Percentiles rank a stretch among this genome's conserved stretches.
Conservation (phyloP, 306 rosid genomes). For the Prinsepia uniflora region DNA sequence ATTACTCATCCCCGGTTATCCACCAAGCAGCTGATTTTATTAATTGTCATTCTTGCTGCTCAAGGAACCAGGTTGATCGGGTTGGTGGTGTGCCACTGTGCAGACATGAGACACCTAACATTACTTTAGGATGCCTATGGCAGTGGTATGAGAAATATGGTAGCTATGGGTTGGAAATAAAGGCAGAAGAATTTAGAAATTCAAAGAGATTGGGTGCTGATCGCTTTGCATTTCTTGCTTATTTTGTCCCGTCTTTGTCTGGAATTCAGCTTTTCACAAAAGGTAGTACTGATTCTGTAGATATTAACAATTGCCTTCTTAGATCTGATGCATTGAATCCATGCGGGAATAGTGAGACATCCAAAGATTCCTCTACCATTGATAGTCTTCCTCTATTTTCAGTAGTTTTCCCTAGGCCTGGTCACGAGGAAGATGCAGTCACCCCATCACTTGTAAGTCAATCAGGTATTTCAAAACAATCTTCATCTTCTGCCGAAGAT, state of each 20-base stretch:
- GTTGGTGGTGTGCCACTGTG: slow-evolving; percentile 37
- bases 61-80: slow-evolving; percentile 34
- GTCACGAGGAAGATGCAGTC: slow-evolving; percentile 25
- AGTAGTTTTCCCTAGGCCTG: slow-evolving; percentile 39
- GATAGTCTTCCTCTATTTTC: slow-evolving; percentile 43
- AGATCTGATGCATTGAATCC: slow-evolving; percentile 31
- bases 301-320: slow-evolving; percentile 12
- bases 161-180: slow-evolving; percentile 78
- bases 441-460: slow-evolving; percentile 21
- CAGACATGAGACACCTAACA: slow-evolving; percentile 50
- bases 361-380: slow-evolving; percentile 33
- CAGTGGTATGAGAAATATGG: slow-evolving; percentile 85
- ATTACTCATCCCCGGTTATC: slow-evolving; percentile 58
- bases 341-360: slow-evolving; percentile 20
- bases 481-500: slow-evolving; percentile 27
- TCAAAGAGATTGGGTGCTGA: slow-evolving; percentile 39
- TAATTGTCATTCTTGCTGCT: slow-evolving; percentile 40
- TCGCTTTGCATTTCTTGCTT: slow-evolving; percentile 49
- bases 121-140: slow-evolving; percentile 67
- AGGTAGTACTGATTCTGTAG: slow-evolving; percentile 6
- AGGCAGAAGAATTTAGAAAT: slow-evolving; percentile 44
- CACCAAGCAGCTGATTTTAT: slow-evolving; percentile 29
- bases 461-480: slow-evolving; percentile 22
- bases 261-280: slow-evolving; percentile 75
- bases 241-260: slow-evolving; percentile 82